Percentiles rank a stretch among this genome's conserved stretches.
These are phyloP conservation scores for Aspergillus fructus DNA, from an alignment of 2,329 filamentous ascomycete genomes.

Conservation along the genomic window DNA sequence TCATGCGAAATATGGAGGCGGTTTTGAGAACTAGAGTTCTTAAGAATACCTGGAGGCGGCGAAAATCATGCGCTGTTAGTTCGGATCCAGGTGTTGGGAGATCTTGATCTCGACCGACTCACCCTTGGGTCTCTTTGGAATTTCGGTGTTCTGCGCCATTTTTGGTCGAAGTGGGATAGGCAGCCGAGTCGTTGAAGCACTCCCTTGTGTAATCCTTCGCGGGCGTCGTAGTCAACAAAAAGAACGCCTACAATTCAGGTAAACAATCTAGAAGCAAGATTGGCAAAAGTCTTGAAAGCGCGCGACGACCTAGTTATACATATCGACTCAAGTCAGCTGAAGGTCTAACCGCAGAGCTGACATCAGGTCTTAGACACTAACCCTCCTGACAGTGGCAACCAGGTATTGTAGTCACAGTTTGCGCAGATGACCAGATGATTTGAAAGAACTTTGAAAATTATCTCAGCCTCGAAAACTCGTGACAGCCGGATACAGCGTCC, in stretches of 20 bases:
- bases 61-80: neutral
- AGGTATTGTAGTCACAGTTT: neutral
- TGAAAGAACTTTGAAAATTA: neutral
- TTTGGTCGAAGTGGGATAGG: conserved; percentile 16
- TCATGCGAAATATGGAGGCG: conserved; percentile 54
- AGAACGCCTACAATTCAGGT: neutral
- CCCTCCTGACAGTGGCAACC: conserved; percentile 10
- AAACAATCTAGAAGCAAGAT: neutral
- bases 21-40: conserved; percentile 66
- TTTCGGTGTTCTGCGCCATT: conserved; percentile 34
- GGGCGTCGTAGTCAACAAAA: neutral
- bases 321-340: conserved; percentile 8
- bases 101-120: conserved; percentile 8
- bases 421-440: conserved; percentile 5
- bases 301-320: conserved; percentile 3
- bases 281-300: neutral
- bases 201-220: neutral
- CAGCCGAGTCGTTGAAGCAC: conserved; percentile 1
- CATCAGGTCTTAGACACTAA: conserved; percentile 5
- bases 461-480: conserved; percentile 6
- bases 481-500: neutral
- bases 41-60: conserved; percentile 73
- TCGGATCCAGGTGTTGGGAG: neutral
- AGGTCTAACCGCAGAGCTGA: conserved; percentile 9
- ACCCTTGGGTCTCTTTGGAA: conserved; percentile 44